Conservation (phyloP, 176 grass and related monocot species). For the Melocanna baccifera region DNA sequence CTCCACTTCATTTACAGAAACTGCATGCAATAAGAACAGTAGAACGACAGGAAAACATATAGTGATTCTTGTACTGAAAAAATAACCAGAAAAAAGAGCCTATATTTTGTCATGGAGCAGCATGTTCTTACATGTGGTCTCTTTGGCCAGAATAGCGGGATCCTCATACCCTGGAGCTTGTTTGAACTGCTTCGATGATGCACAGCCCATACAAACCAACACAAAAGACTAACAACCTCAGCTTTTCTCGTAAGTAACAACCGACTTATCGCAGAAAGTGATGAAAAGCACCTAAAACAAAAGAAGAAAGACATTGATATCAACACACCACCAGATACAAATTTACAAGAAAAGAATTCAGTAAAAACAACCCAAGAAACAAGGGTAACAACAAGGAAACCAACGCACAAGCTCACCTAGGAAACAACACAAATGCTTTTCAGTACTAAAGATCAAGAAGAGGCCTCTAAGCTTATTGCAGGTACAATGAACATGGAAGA, state of each 20-base stretch:
- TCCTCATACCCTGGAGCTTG: conserved; percentile 41
- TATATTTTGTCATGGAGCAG: not conserved
- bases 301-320: not conserved
- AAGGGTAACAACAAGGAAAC: not conserved
- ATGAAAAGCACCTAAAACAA: conserved; percentile 6
- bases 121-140: conserved; percentile 64
- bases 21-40: conserved; percentile 30
- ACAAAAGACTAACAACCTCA: not conserved
- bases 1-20: conserved; percentile 75
- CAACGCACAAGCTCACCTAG: conserved; percentile 7
- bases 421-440: not conserved
- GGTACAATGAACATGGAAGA: not conserved
- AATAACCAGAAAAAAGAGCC: not conserved
- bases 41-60: not conserved
- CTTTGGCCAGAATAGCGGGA: conserved; percentile 48
- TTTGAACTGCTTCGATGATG: conserved; percentile 44
- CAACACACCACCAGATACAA: not conserved
- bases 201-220: conserved; percentile 55
- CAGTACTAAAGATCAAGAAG: not conserved
- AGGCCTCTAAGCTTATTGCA: conserved; percentile 15
- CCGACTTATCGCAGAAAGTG: not conserved
- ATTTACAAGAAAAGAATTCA: not conserved
- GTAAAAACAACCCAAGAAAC: not conserved
- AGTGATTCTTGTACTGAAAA: not conserved
- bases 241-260: not conserved